Evolutionary conservation across 331 rosid species (phyloP).

Genomic region (Saraca asoca): DNA sequence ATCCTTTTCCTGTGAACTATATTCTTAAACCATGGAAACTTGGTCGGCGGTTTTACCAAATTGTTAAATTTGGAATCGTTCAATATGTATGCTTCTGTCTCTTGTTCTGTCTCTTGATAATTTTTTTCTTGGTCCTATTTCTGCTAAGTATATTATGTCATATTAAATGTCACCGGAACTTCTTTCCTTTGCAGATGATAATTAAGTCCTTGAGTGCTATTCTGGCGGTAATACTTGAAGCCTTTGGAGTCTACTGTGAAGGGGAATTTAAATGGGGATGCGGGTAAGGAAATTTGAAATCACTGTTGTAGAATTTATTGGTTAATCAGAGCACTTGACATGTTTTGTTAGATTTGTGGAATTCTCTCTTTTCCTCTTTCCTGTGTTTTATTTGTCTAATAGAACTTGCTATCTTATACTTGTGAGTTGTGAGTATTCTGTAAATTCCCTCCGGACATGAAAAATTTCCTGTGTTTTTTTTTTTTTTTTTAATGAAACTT

Average conservation of each 20-base stretch:
- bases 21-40: constrained; percentile 89
- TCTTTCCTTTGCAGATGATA: constrained; percentile 72
- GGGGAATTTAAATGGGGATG: constrained; percentile 91
- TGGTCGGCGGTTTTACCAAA: constrained; percentile 80
- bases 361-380: not conserved
- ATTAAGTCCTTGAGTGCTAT: constrained; percentile 81
- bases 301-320: constrained; percentile 1
- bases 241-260: constrained; percentile 85
- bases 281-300: constrained; percentile 68
- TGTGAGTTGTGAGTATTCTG: not conserved
- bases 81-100: constrained; percentile 81
- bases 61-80: constrained; percentile 92
- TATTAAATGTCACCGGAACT: constrained; percentile 27
- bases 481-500: too few species aligned
- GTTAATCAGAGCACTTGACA: constrained; percentile 14
- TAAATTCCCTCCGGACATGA: not conserved
- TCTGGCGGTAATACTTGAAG: constrained; percentile 86
- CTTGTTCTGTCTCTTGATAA: too few species aligned
- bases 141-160: constrained; percentile 17
- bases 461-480: not conserved
- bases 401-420: constrained; percentile 2
- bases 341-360: not conserved
- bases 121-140: constrained; percentile 4
- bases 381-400: not conserved
- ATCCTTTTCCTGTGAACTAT: constrained; percentile 87